Evolutionary conservation across 257 asterid genomes (phyloP).

Genomic region (Buddleja alternifolia): DNA sequence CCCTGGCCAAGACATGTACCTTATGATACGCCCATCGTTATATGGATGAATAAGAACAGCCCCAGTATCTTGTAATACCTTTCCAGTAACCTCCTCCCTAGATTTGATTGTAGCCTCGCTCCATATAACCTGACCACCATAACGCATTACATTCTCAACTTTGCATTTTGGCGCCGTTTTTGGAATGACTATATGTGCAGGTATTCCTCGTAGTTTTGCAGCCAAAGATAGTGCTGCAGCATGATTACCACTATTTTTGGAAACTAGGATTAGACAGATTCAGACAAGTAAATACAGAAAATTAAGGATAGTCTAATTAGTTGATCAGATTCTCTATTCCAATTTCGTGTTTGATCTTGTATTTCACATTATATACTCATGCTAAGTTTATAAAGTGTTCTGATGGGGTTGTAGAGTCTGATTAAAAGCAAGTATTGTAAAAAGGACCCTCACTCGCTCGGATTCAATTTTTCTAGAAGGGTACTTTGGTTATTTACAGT

Average conservation of each 20-base stretch:
- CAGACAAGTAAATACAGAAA: constrained; percentile 22
- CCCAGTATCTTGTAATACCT: constrained; percentile 74
- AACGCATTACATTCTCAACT: constrained; percentile 89
- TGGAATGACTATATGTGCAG: constrained; percentile 84
- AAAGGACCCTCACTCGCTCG: no score
- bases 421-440: no score
- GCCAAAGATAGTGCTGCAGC: constrained; percentile 99
- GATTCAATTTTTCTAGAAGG: no score
- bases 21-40: constrained; percentile 77
- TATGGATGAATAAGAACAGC: constrained; percentile 91
- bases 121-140: constrained; percentile 84
- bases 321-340: no score
- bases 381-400: no score
- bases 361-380: no score
- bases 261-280: constrained; percentile 33
- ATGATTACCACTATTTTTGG: constrained; percentile 80
- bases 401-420: no score
- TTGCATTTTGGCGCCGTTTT: constrained; percentile 90
- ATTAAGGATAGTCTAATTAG: not conserved
- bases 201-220: constrained; percentile 83
- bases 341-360: no score
- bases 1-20: constrained; percentile 45
- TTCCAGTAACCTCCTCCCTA: constrained; percentile 73
- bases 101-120: constrained; percentile 72
- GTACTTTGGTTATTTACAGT: no score